Evolutionary conservation across 345 rosid species (phyloP), one percentile per base, ranked within the genome.

Genomic region (Viola odorata): DNA sequence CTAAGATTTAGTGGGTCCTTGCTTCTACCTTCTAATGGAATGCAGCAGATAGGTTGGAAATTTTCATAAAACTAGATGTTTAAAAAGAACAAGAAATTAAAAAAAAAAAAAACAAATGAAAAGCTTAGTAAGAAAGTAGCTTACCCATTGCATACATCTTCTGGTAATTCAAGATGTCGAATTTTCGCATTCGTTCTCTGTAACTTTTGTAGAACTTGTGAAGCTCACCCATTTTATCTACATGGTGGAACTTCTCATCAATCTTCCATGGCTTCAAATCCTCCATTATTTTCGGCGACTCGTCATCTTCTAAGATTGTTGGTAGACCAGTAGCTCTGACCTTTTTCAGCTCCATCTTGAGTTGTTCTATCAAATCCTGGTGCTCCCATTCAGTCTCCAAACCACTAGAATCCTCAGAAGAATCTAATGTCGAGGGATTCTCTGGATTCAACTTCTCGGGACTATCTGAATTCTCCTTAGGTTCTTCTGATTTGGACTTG

Each of bases 221-320:
- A 73, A 94, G 91, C 74, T 84, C 96, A 3, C 82, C 73, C 78
- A 90, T 83, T 50, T 65, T 81, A 53, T 84, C 88, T 64, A 68
- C 87, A 16, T 79, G 83, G 37, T 73, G 85, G 49, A 73, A 80
- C 59, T 73, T 88, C 51, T 88, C 91, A 48, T 92, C 91, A 12
- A 94, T 90, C 73, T 82, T 94, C 95, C 91, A 90, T 51, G 97
- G 97, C 74, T 86, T 94, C 57, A 94, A 77, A 77, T 86, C 92
- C 55, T 88, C 96, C 75, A 76, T 81, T 52, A 90, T 80, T 45
- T 81, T 84, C 0, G 96, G 95, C 39, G 75, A 81, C 63, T 87
- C 95, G 3, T 82, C 89, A 32, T 89, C 95, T 67, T 94, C 99
- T 3, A 61, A 67, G 37, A 88, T 86, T 14, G 97, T 94, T 6